Evolutionary conservation across 371 early-diverging fungal genomes (phyloP), one percentile per base, ranked within the genome.

Genomic region (Actinomortierella wolfii): DNA sequence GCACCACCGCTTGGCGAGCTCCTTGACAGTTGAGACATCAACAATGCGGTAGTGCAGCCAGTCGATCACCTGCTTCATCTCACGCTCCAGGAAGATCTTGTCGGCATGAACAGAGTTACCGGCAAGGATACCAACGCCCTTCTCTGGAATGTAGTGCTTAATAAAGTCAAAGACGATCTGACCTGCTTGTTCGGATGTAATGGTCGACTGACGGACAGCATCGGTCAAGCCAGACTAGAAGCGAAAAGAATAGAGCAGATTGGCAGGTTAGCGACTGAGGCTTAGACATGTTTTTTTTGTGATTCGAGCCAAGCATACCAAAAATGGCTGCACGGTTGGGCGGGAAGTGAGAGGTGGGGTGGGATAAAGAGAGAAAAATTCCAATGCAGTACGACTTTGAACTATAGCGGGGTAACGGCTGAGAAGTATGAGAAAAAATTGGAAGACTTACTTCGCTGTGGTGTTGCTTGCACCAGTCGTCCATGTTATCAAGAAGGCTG

Each of bases 91-190:
- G 49, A 96, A 97, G 34, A 80, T 82, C 60, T 90, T 89, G 68
- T 97, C 97, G 18, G 86, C 91, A 74, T 96, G 94, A 2, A 95
- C 95, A 28, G 94, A 90, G 79, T 95, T 97, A n/a, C 97, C 97
- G 0, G 94, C 96, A 42, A 97, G 78, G 14, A 92, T 85, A 0
- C 89, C 94, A 2, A 78, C 76, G 14, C 90, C 78, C 11, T 77
- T 61, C 5, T 74, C 47, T 4, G 86, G 82, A 51, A 94, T 80
- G 76, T 94, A 86, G 39, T 78, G 26, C 57, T 87, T 79, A 51
- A 97, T 79, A 64, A 96, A 93, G 0, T 76, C 81, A 15, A 93
- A 69, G 18, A 97, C 85, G 44, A 81, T 78, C 3, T 67, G 50
- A 65, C 95, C 87, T 1, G 97, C 97, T 42, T 92, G 80, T n/a